phyloP scores from a whole-genome alignment of 148 eudicot genomes.

The Dianthus caryophyllus region DNA sequence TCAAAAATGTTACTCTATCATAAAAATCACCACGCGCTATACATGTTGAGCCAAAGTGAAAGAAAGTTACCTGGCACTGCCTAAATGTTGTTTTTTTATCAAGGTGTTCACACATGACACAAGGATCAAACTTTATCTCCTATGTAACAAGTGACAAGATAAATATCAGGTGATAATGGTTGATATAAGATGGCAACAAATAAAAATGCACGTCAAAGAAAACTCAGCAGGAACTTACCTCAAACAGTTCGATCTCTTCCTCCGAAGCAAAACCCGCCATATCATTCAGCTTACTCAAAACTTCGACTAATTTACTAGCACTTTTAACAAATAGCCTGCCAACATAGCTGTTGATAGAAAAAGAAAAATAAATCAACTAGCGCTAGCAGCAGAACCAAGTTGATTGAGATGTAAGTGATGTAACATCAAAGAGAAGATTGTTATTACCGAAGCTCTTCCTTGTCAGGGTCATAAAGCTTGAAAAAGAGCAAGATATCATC shows the following conservation, averaged over 20 bases:
- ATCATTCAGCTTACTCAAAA: conserved; percentile 57
- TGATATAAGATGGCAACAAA: background rate
- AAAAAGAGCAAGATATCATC: conserved; percentile 93
- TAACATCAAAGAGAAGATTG: background rate
- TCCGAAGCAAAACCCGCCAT: conserved; percentile 81
- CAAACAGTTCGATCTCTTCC: conserved; percentile 73
- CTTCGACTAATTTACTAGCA: conserved; percentile 54
- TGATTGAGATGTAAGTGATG: background rate
- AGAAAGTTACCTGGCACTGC: conserved; percentile 64
- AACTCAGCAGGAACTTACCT: conserved; percentile 37
- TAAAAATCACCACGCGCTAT: background rate
- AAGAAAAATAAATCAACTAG: conserved; percentile 8
- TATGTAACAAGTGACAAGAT: conserved; percentile 26
- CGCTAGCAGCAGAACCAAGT: background rate
- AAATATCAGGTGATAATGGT: background rate
- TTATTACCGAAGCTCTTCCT: conserved; percentile 79
- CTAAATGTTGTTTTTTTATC: conserved; percentile 60
- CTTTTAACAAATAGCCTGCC: conserved; percentile 78
- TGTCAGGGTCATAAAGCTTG: conserved; percentile 82
- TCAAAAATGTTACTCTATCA: conserved; percentile 6
- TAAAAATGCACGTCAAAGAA: background rate
- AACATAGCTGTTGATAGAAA: conserved; percentile 60
- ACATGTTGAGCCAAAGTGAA: background rate
- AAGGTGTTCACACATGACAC: conserved; percentile 84
- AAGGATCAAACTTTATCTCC: conserved; percentile 95